phyloP scores from a whole-genome alignment of 129 eudicot genomes.

The Lonicera japonica region DNA sequence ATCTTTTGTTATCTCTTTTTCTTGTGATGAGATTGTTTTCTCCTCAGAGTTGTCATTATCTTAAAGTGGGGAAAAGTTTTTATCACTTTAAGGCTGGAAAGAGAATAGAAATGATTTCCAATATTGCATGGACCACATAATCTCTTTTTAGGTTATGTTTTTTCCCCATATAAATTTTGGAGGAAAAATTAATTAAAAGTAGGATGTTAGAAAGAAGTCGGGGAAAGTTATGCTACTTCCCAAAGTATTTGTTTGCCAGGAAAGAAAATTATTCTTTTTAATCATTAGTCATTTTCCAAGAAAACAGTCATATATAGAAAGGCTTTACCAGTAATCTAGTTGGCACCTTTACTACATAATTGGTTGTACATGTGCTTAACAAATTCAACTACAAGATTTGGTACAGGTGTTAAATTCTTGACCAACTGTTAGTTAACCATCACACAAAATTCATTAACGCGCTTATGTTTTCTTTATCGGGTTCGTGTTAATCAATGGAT shows the following conservation, averaged over 20 bases:
- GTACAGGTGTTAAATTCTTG: too few relatives aligned
- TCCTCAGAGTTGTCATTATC: neutral
- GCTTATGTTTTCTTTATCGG: too few relatives aligned
- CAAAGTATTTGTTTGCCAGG: neutral
- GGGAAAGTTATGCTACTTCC: neutral
- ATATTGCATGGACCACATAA: neutral
- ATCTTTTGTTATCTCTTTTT: constrained; percentile 3
- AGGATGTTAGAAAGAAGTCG: neutral
- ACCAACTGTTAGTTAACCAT: too few relatives aligned
- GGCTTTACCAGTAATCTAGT: too few relatives aligned
- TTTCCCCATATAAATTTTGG: neutral
- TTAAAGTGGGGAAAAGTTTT: neutral
- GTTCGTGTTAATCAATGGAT: too few relatives aligned
- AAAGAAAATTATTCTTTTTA: neutral
- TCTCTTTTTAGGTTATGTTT: neutral
- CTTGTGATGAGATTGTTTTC: neutral
- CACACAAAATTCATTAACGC: too few relatives aligned
- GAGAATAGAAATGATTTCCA: neutral
- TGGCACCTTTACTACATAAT: too few relatives aligned
- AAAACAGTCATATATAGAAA: neutral
- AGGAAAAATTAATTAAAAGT: neutral
- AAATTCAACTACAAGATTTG: too few relatives aligned
- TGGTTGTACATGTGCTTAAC: too few relatives aligned
- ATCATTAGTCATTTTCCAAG: neutral
- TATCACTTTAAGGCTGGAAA: constrained; percentile 2